Base-by-base conservation (phyloP, 2,329 filamentous ascomycete genomes). In the Rutstroemia sp. region DNA sequence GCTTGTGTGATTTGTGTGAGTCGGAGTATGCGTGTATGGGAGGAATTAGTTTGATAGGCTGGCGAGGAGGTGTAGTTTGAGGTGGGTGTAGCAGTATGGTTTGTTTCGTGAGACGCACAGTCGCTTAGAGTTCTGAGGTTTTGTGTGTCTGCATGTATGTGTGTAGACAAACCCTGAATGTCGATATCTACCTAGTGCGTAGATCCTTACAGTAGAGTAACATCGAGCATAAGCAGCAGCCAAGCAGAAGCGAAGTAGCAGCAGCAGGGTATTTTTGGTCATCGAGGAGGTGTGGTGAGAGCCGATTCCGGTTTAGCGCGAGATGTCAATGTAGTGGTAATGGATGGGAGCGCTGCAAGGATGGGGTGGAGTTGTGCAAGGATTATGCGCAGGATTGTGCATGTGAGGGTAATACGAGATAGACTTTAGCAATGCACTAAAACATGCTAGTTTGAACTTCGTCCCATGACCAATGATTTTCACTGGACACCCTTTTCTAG, bases 381-480 rank as follows among this genome's bases (percentile, higher is more conserved):
- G 51, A 46, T 23, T 53, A 30, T 47, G 25, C 47, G 51, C 51
- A 53, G 41, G 44, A 53, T 39, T 58, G 59, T 49, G 58, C 59
- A 59, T 59, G 62, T 63, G 62, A 63, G 62, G 52, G 58, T 39
- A 59, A 61, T 62, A 61, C 62, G 62, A 63, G 59, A 58, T 58
- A 30, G 49, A 38, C 48, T 23, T 19, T 54, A 45, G 30, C 52
- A 41, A 18, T 41, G 38, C 38, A 41, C 38, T 41, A 23, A 41
- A 18, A 41, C 14, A 41, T n/a, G 38, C 38, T 41, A 41, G 38
- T 41, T 6, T 16, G 38, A 18, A 16, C 18, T 41, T 41, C 52
- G 58, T 59, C 57, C 63, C 63, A 63, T 68, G 66, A 68, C 65
- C 65, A 67, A 65, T 64, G 56, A 59, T 54, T 53, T 30, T 30